Evolutionary conservation across 78 protist genomes (phyloP), one percentile per base, ranked within the genome.

Genomic region (Ministeria vibrans): DNA sequence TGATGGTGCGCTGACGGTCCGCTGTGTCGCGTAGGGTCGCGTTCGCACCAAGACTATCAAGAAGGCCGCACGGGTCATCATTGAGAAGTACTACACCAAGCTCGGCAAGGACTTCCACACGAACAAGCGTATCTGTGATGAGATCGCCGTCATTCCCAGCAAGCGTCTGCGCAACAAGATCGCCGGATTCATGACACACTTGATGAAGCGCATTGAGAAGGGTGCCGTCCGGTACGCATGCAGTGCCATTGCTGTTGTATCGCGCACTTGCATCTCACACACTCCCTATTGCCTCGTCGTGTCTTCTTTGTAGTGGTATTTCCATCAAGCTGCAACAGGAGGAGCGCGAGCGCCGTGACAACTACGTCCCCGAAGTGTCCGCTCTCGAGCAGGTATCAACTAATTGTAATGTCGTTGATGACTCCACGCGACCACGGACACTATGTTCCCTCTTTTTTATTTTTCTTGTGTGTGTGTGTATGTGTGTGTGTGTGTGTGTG

Each of bases 11-110:
- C n/a, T n/a, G n/a, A n/a, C n/a, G n/a, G n/a, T n/a, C n/a, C n/a
- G n/a, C n/a, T n/a, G n/a, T n/a, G 55, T 49, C 15, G 55, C 15
- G 15, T 15, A 59, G 99, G 99, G 99, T 74, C 91, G 97, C 73
- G 99, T 98, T 30, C 87, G 99, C 73, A 98, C 98, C n/a, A 97
- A 97, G 94, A 96, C 99, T 42, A 96, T 98, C 77, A 98, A 98
- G 97, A 90, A 90, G 87, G 98, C 99, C 9, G 90, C 99, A 13
- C 94, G 96, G 38, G 78, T 85, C 64, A 77, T 97, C 90, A 92
- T 98, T 77, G 99, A 98, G 92, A 95, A 93, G 96, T 95, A 97
- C 91, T 99, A 97, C 89, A 85, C 97, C 72, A 87, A 93, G 49
- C 92, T 99, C 76, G 91, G 96, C 62, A 27, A 59, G 30, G 99